These are phyloP conservation scores for Raffaelea deltoideospora DNA, from an alignment of 2,329 filamentous ascomycete species.

Conservation along the genomic window DNA sequence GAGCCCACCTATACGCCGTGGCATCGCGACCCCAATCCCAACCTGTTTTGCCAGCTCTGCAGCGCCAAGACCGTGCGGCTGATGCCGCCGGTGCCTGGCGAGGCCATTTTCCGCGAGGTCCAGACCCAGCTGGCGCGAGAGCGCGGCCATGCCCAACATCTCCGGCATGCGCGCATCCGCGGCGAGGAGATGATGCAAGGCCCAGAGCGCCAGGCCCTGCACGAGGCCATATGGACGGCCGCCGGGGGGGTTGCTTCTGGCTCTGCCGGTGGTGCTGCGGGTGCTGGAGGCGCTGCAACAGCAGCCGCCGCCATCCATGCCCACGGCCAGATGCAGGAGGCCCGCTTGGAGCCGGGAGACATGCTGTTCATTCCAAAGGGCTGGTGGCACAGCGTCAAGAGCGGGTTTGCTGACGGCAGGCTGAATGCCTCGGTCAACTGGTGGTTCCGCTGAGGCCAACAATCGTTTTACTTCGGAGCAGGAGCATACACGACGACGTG, in stretches of 20 bases:
- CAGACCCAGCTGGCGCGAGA: slow-evolving; percentile 26
- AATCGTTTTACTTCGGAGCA: too few relatives aligned
- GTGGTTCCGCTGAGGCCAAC: slow-evolving; percentile 71
- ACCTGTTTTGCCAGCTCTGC: slow-evolving; percentile 73
- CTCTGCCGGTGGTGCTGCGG: too few relatives aligned
- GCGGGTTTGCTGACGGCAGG: slow-evolving; percentile 28
- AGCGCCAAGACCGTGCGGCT: slow-evolving; percentile 61
- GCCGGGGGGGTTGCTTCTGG: too few relatives aligned
- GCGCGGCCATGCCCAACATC: too few relatives aligned
- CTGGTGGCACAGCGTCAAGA: slow-evolving; percentile 78
- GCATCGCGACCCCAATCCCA: slow-evolving; percentile 88
- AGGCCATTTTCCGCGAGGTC: slow-evolving; percentile 43
- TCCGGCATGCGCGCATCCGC: slow-evolving; percentile 36
- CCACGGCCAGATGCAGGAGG: slow-evolving; percentile 28
- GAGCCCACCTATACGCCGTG: slow-evolving; percentile 81
- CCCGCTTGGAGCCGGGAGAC: slow-evolving; percentile 47
- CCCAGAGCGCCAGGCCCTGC: slow-evolving; percentile 48
- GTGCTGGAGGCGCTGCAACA: not conserved
- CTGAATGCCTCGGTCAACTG: slow-evolving; percentile 46
- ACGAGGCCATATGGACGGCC: slow-evolving; percentile 53
- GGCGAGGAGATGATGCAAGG: slow-evolving; percentile 89
- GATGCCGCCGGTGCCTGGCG: slow-evolving; percentile 48
- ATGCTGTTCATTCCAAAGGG: slow-evolving; percentile 65
- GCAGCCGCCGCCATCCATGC: slow-evolving; percentile 7
- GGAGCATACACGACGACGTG: too few relatives aligned